Evolutionary conservation across 768 basidiomycete species (phyloP), one percentile per base, ranked within the genome.

Genomic region (Hortiboletus flavorubellus): DNA sequence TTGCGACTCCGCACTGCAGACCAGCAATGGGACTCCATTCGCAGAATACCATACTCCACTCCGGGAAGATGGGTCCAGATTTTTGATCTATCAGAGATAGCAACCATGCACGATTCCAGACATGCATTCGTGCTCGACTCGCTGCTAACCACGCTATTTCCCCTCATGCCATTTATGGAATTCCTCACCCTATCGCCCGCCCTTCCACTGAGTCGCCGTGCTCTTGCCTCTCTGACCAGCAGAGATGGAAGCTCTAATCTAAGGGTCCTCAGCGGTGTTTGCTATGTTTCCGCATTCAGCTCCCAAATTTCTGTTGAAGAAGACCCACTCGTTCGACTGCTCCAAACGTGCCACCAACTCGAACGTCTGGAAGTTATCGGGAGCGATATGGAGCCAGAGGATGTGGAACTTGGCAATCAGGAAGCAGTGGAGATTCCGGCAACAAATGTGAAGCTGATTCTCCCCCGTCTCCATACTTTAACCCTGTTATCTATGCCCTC

Each of bases 31-130:
- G 91, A 93, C 63, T 89, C 91, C 42, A 84, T 96, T 53, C 83
- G 90, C 49, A 81, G 93, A 47, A 92, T 90, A 60, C 90, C 90
- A 0, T 89, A 87, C 64, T 94, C 92, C 5, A 80, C 87, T 0
- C 93, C 93, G 2, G 93, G 93, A 30, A 80, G 93, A 66, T 95
- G 91, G 88, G 83, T 96, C 1, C 87, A 85, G 55, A 70, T 67
- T 10, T 76, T 97, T 23, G 87, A 96, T 69, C 72, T 97, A 7
- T 85, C 89, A 5, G 69, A 72, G 21, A 61, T 90, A 34, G 60
- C 67, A 42, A 76, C 73, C 61, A 65, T 64, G 44, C 73, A 79
- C 26, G 74, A 77, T 59, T 70, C 76, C 9, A 61, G 53, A 37
- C 78, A 85, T 49, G 73, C 78, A 26, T 76, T 86, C 46, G 63